phyloP scores from a whole-genome alignment of 345 rosid genomes.

The Murraya koenigii region DNA sequence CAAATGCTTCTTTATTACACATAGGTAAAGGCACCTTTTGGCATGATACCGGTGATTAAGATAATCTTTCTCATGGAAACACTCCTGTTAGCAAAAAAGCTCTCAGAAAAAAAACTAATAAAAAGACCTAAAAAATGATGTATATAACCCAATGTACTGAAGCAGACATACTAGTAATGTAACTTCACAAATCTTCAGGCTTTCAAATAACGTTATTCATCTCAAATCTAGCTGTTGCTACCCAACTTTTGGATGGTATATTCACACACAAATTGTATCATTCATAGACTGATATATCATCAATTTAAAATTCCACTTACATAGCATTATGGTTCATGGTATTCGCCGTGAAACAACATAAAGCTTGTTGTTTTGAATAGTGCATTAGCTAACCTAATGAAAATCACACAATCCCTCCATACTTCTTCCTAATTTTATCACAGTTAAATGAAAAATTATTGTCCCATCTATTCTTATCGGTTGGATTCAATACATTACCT shows the following conservation, averaged over 20 bases:
- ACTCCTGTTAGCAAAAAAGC: constrained; percentile 50
- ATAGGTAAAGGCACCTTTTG: constrained; percentile 79
- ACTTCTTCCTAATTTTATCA: constrained; percentile 3
- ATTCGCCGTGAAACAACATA: neutral
- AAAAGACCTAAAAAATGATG: neutral
- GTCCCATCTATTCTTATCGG: neutral
- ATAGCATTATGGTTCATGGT: neutral
- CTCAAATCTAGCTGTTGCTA: neutral
- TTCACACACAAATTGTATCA: neutral
- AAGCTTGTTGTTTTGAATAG: neutral
- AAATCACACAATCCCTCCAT: neutral
- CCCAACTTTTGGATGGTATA: neutral
- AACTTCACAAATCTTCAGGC: neutral
- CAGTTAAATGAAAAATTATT: neutral
- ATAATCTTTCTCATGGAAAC: constrained; percentile 85
- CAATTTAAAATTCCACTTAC: neutral
- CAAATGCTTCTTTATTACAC: constrained; percentile 65
- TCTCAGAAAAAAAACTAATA: constrained; percentile 3
- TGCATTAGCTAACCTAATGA: neutral
- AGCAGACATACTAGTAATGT: neutral
- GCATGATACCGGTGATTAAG: constrained; percentile 87
- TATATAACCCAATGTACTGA: neutral
- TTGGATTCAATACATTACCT: constrained; percentile 36
- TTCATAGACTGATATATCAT: neutral
- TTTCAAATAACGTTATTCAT: neutral